phyloP scores from a whole-genome alignment of 208 protist species.

The Endotrypanum monterogeii region DNA sequence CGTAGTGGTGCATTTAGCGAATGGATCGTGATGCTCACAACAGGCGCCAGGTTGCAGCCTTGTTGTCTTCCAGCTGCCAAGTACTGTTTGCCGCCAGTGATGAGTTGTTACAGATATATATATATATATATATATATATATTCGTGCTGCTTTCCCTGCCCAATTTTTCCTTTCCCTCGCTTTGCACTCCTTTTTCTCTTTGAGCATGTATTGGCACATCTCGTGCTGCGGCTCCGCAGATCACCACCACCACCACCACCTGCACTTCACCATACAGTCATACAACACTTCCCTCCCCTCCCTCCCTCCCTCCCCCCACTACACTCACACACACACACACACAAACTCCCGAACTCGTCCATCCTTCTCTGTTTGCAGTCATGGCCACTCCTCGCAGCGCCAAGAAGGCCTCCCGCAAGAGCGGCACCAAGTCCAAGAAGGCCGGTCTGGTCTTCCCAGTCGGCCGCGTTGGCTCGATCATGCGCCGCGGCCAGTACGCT shows the following conservation, averaged over 20 bases:
- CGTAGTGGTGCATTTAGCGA: background rate
- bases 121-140: no score
- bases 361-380: background rate
- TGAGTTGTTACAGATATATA: no score
- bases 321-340: background rate
- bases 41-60: background rate
- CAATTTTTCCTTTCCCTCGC: background rate
- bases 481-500: slow-evolving; percentile 96
- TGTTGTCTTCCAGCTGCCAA: background rate
- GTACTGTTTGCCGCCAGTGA: no score
- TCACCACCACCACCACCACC: background rate
- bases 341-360: background rate
- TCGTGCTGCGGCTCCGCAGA: background rate
- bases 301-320: background rate
- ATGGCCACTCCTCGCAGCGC: slow-evolving; percentile 72
- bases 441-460: slow-evolving; percentile 99
- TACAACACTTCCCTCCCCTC: background rate
- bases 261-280: background rate
- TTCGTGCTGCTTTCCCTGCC: background rate
- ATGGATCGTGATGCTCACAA: background rate
- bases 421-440: slow-evolving; percentile 88
- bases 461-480: slow-evolving; percentile 95
- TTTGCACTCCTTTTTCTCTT: background rate
- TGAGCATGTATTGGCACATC: background rate
- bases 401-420: slow-evolving; percentile 83